These are phyloP conservation scores for Solanum aculeatissimum DNA, from an alignment of 305 asterid genomes.

Conservation along the genomic window DNA sequence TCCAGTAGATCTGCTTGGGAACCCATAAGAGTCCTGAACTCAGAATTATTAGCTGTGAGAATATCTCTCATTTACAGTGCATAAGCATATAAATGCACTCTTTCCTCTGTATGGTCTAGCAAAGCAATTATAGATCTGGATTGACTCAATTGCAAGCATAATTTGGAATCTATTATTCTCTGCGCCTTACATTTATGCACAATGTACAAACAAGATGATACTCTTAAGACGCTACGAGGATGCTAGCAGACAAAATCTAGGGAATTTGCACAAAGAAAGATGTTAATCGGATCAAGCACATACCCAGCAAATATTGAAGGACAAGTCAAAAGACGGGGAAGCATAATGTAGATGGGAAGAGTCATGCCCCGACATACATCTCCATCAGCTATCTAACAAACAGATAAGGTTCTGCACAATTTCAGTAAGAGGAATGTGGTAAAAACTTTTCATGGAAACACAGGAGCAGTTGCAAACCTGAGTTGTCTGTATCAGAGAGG, in stretches of 20 bases:
- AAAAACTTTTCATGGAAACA: background rate
- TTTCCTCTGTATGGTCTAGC: background rate
- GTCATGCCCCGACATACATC: conserved; percentile 60
- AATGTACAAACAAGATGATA: background rate
- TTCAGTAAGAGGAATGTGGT: background rate
- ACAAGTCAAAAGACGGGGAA: conserved; percentile 89
- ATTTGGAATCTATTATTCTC: background rate
- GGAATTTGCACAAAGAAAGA: background rate
- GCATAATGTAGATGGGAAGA: conserved; percentile 56
- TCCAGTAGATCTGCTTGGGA: background rate
- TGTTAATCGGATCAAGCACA: conserved; percentile 12
- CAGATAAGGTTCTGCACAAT: conserved; percentile 5
- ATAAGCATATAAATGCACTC: background rate
- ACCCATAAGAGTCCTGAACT: background rate
- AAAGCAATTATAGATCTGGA: background rate
- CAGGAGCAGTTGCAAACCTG: conserved; percentile 44
- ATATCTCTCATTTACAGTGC: background rate
- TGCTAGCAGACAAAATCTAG: background rate
- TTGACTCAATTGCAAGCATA: background rate
- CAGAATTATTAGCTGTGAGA: background rate
- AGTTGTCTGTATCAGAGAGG: conserved; percentile 65
- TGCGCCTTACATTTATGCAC: background rate
- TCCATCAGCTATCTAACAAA: conserved; percentile 74
- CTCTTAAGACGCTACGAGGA: background rate
- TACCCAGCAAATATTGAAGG: conserved; percentile 86